These are phyloP conservation scores for Trichoderma polysporum DNA, from an alignment of 2,329 filamentous ascomycete species.

Conservation along the genomic window DNA sequence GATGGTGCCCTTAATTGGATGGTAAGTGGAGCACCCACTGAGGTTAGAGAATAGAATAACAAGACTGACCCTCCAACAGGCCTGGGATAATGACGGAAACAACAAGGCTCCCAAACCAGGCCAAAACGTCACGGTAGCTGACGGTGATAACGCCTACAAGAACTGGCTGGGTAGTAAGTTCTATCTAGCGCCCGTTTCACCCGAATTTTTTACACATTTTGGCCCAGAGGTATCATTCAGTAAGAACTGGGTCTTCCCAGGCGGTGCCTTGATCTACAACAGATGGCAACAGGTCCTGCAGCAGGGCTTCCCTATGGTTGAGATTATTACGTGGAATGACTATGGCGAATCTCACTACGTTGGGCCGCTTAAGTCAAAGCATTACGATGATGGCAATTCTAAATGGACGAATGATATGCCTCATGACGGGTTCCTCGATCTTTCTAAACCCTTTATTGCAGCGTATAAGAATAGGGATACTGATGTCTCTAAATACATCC, in stretches of 20 bases:
- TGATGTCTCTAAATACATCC: slow-evolving; percentile 43
- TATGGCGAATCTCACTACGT: slow-evolving; percentile 58
- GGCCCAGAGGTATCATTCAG: slow-evolving; percentile 30
- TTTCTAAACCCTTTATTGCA: slow-evolving; percentile 53
- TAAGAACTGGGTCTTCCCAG: slow-evolving; percentile 58
- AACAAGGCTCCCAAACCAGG: slow-evolving; percentile 49
- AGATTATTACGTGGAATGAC: slow-evolving; percentile 49
- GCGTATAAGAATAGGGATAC: slow-evolving; percentile 50
- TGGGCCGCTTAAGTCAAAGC: slow-evolving; percentile 46
- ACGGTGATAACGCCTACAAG: slow-evolving; percentile 37
- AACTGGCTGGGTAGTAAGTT: slow-evolving; percentile 41
- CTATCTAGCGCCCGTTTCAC: slow-evolving; percentile 47
- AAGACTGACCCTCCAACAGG: slow-evolving; percentile 22
- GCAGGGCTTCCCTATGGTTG: slow-evolving; percentile 47
- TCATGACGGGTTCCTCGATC: slow-evolving; percentile 54
- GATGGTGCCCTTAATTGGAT: slow-evolving; percentile 50
- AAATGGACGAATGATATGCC: slow-evolving; percentile 52
- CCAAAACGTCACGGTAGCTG: slow-evolving; percentile 32
- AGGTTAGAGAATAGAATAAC: background rate
- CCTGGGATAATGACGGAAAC: slow-evolving; percentile 45
- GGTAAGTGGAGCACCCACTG: background rate
- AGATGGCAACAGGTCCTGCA: slow-evolving; percentile 53
- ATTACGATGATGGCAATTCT: slow-evolving; percentile 44
- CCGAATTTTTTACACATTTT: slow-evolving; percentile 52
- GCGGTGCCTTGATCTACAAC: slow-evolving; percentile 58